A percentile compares a stretch with the other conserved stretches of the same genome.
phyloP scores from a whole-genome alignment of 2,329 filamentous ascomycete genomes.

The Dothidotthia symphoricarpi region DNA sequence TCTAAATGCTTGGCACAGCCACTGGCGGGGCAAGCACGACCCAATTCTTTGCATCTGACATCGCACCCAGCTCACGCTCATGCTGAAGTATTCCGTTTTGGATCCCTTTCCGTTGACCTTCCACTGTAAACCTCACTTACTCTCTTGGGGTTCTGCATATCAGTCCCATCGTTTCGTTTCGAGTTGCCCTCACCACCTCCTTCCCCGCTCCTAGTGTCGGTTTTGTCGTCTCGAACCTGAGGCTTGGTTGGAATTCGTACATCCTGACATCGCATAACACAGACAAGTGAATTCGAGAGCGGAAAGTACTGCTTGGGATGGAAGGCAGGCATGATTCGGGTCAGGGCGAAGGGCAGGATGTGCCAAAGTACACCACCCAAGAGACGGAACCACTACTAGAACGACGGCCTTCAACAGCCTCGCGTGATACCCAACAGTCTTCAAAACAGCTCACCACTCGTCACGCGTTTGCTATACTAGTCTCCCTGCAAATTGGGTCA shows the following conservation, averaged over 20 bases:
- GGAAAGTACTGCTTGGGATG: neutral
- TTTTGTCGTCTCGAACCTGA: no score
- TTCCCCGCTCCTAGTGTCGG: neutral
- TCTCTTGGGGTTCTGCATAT: no score
- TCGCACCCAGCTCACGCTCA: no score
- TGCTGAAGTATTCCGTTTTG: slow-evolving; percentile 4
- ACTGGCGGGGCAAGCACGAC: slow-evolving; percentile 15
- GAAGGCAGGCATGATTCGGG: neutral
- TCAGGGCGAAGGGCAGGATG: slow-evolving; percentile 6
- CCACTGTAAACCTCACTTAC: no score
- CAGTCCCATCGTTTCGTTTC: no score
- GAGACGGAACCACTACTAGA: slow-evolving; percentile 31
- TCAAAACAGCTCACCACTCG: slow-evolving; percentile 37
- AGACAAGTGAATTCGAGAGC: no score
- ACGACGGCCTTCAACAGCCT: slow-evolving; percentile 15
- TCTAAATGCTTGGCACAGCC: slow-evolving; percentile 1
- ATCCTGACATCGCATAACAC: no score
- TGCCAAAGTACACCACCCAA: slow-evolving; percentile 12
- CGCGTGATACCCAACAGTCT: slow-evolving; percentile 10
- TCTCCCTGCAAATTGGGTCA: slow-evolving; percentile 64
- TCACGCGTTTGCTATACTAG: slow-evolving; percentile 57
- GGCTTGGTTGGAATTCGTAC: no score
- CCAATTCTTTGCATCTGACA: slow-evolving; percentile 1
- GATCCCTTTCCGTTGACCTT: no score
- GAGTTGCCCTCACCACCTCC: neutral